Conservation (phyloP, 2,329 filamentous ascomycete genomes). For the Didymella pomorum region DNA sequence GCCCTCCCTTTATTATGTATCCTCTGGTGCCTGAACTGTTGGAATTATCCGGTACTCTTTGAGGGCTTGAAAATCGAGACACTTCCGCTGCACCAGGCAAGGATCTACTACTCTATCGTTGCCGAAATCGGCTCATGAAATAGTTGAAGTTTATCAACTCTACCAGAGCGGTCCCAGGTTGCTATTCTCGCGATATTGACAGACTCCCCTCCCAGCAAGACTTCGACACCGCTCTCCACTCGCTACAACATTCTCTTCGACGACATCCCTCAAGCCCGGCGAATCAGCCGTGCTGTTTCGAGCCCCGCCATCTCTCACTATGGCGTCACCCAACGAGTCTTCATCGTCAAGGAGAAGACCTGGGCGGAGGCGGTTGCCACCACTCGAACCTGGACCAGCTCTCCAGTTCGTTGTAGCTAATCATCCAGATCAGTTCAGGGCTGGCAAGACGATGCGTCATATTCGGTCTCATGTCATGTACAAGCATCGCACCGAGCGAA, state of each 20-base stretch:
- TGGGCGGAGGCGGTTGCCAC: slow-evolving; percentile 43
- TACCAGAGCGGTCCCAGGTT: neutral
- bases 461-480: slow-evolving; percentile 51
- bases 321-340: slow-evolving; percentile 34
- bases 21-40: neutral
- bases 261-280: neutral
- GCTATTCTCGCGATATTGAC: neutral
- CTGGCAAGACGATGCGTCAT: slow-evolving; percentile 43
- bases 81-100: slow-evolving; percentile 1
- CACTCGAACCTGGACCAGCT: slow-evolving; percentile 42
- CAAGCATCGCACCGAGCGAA: slow-evolving; percentile 37
- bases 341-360: slow-evolving; percentile 36
- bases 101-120: neutral
- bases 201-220: neutral
- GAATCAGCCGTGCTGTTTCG: neutral
- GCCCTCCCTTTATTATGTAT: neutral
- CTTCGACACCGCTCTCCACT: neutral
- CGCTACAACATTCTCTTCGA: neutral
- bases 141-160: neutral
- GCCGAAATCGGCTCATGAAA: slow-evolving; percentile 1
- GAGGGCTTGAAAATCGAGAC: neutral
- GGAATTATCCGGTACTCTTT: neutral
- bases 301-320: slow-evolving; percentile 9
- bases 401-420: slow-evolving; percentile 47
- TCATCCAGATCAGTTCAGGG: slow-evolving; percentile 47